Evolutionary conservation across 2,329 filamentous ascomycete species (phyloP).

Genomic region (Colletotrichum sp.): DNA sequence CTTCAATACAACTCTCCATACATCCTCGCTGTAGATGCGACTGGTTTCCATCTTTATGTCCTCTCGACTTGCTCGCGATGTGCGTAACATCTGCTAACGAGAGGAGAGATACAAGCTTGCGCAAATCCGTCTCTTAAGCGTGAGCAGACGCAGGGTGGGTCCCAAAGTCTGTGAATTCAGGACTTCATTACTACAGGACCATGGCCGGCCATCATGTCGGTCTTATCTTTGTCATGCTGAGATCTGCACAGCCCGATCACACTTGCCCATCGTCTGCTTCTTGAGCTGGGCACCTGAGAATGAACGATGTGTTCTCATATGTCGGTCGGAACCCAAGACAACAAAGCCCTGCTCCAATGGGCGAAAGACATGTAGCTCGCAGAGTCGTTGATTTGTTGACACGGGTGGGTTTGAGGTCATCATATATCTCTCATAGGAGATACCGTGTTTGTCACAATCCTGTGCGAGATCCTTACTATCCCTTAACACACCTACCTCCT

Average conservation of each 20-base stretch:
- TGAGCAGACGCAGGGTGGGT: not conserved
- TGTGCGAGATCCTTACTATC: not conserved
- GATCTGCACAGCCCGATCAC: not conserved
- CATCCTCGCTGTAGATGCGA: not conserved
- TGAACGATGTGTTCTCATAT: not conserved
- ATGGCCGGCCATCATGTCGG: not conserved
- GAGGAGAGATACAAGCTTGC: not conserved
- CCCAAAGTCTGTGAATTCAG: not conserved
- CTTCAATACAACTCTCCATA: not conserved
- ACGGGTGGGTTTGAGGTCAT: rapidly evolving
- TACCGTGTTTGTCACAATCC: too few species aligned
- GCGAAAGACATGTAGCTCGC: rapidly evolving
- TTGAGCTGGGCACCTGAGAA: not conserved
- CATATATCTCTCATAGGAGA: not conserved
- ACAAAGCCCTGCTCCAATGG: rapidly evolving
- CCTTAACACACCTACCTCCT: not conserved
- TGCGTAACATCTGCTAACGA: not conserved
- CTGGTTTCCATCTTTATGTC: not conserved
- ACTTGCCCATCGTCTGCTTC: not conserved
- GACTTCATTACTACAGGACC: not conserved
- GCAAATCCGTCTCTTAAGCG: not conserved
- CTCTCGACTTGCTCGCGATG: not conserved
- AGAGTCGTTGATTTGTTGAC: not conserved
- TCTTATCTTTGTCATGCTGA: not conserved
- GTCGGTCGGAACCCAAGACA: not conserved